These are phyloP conservation scores for Diaporthe sp. DNA, from an alignment of 2,329 filamentous ascomycete species.

Conservation along the genomic window DNA sequence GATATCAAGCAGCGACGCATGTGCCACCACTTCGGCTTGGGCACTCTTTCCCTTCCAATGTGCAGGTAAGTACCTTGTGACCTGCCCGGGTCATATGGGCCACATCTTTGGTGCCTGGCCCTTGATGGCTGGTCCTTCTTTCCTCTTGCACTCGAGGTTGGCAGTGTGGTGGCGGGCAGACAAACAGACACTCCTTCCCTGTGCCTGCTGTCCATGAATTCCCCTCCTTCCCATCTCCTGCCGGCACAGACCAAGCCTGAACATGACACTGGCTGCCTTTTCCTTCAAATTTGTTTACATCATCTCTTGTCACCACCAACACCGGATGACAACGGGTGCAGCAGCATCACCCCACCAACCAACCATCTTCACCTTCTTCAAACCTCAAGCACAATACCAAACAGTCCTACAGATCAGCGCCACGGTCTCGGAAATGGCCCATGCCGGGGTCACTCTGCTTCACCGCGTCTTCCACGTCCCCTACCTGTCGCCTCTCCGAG, in stretches of 20 bases:
- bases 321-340: not conserved
- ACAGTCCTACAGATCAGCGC: constrained; percentile 49
- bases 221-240: not conserved
- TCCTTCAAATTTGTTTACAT: not conserved
- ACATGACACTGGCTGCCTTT: not conserved
- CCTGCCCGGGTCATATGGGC: not conserved
- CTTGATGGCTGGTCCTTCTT: not conserved
- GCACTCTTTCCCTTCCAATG: not conserved
- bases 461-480: constrained; percentile 85
- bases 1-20: not conserved
- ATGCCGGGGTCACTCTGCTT: constrained; percentile 56
- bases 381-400: not conserved
- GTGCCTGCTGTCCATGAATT: not conserved
- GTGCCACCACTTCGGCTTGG: not conserved
- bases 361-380: not conserved
- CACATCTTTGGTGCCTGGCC: not conserved
- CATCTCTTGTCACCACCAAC: not conserved
- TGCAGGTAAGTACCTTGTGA: not conserved
- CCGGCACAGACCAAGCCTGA: not conserved
- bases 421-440: constrained; percentile 38
- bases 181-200: not conserved
- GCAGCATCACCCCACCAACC: not conserved
- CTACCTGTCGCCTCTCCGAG: constrained; percentile 89
- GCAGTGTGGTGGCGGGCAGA: not conserved
- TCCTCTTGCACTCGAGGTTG: not conserved